These are phyloP conservation scores for Tephrocybe sp. DNA, from an alignment of 768 basidiomycete genomes.

Conservation along the genomic window DNA sequence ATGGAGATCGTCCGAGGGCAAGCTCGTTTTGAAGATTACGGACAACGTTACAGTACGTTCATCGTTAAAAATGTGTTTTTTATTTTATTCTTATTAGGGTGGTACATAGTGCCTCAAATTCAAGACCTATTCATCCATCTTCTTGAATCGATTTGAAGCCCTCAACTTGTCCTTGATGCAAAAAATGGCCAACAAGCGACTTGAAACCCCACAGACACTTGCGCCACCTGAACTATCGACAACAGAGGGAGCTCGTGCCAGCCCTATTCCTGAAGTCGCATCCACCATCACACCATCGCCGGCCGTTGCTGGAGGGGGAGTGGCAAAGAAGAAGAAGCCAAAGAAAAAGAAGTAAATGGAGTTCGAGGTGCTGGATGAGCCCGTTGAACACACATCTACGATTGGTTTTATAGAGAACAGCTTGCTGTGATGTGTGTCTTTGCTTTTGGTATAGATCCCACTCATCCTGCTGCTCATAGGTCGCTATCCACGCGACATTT, in stretches of 20 bases:
- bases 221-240: conserved; percentile 20
- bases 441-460: conserved; percentile 1
- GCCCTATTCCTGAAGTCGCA: conserved; percentile 28
- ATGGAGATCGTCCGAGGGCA: conserved; percentile 84
- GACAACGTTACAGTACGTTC: conserved; percentile 80
- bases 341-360: conserved; percentile 69
- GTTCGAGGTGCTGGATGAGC: background rate
- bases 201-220: conserved; percentile 29
- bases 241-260: conserved; percentile 23
- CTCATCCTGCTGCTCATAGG: conserved; percentile 5
- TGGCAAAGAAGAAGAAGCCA: conserved; percentile 76
- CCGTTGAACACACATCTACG: background rate
- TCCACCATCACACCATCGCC: conserved; percentile 32
- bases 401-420: background rate
- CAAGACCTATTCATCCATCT: conserved; percentile 92
- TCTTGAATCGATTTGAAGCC: conserved; percentile 94
- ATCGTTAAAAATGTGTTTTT: background rate
- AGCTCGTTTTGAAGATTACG: conserved; percentile 92
- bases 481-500: conserved; percentile 6
- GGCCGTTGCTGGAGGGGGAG: conserved; percentile 50
- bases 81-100: background rate
- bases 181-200: conserved; percentile 75
- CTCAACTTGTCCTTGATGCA: conserved; percentile 85
- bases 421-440: conserved; percentile 12
- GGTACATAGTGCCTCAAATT: conserved; percentile 85